Base-by-base conservation (phyloP, 2,329 filamentous ascomycete species). In the Geosmithia putterillii region DNA sequence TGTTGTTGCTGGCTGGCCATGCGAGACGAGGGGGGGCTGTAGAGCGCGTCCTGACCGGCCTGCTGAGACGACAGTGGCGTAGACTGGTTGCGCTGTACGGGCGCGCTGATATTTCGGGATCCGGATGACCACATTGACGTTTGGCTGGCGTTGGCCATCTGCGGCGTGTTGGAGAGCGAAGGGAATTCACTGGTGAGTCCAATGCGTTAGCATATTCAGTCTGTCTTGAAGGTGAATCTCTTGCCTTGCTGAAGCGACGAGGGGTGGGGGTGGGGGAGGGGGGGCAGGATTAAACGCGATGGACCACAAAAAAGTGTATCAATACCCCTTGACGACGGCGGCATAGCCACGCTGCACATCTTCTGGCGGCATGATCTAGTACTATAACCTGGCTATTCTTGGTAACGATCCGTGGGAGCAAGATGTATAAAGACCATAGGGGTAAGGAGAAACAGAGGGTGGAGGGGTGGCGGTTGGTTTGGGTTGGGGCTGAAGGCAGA, bases 151-250 rank as follows among this genome's bases (percentile, higher is more conserved):
- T 59, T 71, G 22, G 69, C 61, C 38, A 76, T 58, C 52, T 76
- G 73, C 38, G 74, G 65, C 49, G 73, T 79, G 52, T 76, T 79
- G 42, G 76, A 80, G 51, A 83, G 60, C 19, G 77, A 79, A 8
- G 79, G 79, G 44, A 83, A 83, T 54, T 83, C 78, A 47, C 78
- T 83, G 47, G 3, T 4, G 25, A 21, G 15, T 9, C 4, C 9
- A 38, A 38, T n/a, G 15, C 15, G 17, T 38, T 38, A 19, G 36
- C 20, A 34, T 9, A 34, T n/a, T 34, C 9, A 34, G 28, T 12
- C 28, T 32, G 10, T 14, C 28, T 12, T 12, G 28, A n/a, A n/a
- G 28, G 10, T 32, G 6, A 32, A 12, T 32, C 4, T n/a, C n/a
- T n/a, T n/a, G n/a, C n/a, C n/a, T 32, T 32, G 6, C 28, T 7